A percentile compares a stretch with the other conserved stretches of the same genome.
Evolutionary conservation across 495 filamentous ascomycete genomes (phyloP).

Genomic region (Lasiosphaeris hirsuta): DNA sequence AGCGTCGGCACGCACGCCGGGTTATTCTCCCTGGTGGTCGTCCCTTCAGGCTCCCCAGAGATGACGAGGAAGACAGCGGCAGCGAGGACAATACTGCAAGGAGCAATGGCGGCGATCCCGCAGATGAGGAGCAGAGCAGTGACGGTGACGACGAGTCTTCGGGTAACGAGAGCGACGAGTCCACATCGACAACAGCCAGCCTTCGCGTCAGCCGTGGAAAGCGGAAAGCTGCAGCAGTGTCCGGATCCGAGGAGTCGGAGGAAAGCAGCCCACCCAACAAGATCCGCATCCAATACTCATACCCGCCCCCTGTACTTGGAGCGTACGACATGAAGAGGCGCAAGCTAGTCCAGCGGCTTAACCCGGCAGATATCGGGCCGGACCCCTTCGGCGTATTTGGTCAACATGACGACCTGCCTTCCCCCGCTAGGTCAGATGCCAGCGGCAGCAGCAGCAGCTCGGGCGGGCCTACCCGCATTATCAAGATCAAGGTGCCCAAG

Average conservation of each 20-base stretch:
- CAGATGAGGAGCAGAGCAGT: neutral
- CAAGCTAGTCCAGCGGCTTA: constrained; percentile 10
- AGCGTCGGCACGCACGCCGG: constrained; percentile 11
- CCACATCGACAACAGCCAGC: constrained; percentile 24
- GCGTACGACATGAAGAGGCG: constrained; percentile 16
- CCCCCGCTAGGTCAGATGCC: neutral
- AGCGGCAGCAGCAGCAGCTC: constrained; percentile 12
- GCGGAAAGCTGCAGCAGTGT: constrained; percentile 17
- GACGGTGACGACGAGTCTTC: constrained; percentile 5
- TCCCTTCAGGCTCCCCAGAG: constrained; percentile 3
- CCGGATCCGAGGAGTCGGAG: neutral
- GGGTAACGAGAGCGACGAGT: constrained; percentile 22
- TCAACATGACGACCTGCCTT: neutral
- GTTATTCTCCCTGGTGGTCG: constrained; percentile 15
- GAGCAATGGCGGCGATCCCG: neutral
- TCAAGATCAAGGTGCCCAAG: constrained; percentile 19
- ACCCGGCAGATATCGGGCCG: constrained; percentile 10
- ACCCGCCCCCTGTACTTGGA: constrained; percentile 6
- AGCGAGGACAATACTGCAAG: neutral
- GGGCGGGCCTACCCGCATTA: constrained; percentile 14
- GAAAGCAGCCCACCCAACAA: constrained; percentile 17
- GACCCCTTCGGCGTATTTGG: constrained; percentile 5
- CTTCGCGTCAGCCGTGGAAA: constrained; percentile 20
- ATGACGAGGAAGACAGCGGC: constrained; percentile 4
- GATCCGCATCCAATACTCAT: constrained; percentile 18